A percentile compares a stretch with the other conserved stretches of the same genome.
phyloP scores from a whole-genome alignment of 495 filamentous ascomycete genomes.

The Lophiotrema nucula region DNA sequence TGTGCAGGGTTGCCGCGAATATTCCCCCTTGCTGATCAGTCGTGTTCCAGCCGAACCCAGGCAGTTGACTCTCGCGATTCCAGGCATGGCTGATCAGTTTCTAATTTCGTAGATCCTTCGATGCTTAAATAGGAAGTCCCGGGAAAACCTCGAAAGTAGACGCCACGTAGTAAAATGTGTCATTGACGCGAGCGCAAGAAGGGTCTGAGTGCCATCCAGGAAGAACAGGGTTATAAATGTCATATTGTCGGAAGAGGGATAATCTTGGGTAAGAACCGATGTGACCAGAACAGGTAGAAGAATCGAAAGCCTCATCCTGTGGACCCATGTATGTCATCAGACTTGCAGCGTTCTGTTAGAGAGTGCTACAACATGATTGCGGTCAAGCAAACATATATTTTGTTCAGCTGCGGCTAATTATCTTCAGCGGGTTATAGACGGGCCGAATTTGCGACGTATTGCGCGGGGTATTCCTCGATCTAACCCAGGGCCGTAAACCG shows the following conservation, averaged over 20 bases:
- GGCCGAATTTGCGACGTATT: no score
- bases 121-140: constrained; percentile 7
- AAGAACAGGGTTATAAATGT: constrained; percentile 5
- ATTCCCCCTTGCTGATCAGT: constrained; percentile 1
- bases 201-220: constrained; percentile 12
- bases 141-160: constrained; percentile 10
- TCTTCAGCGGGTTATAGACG: no score
- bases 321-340: no score
- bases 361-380: no score
- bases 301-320: no score
- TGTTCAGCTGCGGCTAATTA: no score
- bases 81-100: constrained; percentile 3
- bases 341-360: no score
- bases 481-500: constrained; percentile 1
- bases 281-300: no score
- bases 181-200: constrained; percentile 5
- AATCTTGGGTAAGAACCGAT: no score
- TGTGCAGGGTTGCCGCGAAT: constrained; percentile 4
- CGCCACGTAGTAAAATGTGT: constrained; percentile 7
- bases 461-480: no score
- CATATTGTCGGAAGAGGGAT: no score
- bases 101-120: constrained; percentile 12
- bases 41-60: neutral
- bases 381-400: no score
- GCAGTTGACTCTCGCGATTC: constrained; percentile 2